Evolutionary conservation across 2,329 filamentous ascomycete species (phyloP), one percentile per base, ranked within the genome.

Genomic region (Paramyrothecium roridum): DNA sequence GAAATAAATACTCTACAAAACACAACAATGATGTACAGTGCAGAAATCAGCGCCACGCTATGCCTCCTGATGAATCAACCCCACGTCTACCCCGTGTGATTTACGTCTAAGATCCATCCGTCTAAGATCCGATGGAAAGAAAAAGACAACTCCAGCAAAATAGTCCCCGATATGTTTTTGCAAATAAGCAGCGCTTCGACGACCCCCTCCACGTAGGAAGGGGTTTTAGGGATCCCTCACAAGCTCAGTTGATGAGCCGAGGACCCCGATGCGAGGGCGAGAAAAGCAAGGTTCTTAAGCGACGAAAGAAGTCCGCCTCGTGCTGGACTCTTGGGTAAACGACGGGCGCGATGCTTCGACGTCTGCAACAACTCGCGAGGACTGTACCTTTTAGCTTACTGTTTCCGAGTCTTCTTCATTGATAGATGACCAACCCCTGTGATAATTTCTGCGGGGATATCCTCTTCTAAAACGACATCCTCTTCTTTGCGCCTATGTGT

Each of bases 361-460:
- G n/a, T 19, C 12, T 13, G 47, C 47, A 26, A 30, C 21, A 49
- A 26, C 26, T 49, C 20, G 21, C 19, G 20, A 11, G 11, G 23
- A 22, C 43, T 52, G 51, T 19, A 22, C 37, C 26, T 34, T 62
- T 71, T 71, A 69, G 67, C 63, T 62, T 63, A 61, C 57, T 57
- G 64, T 65, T 56, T 63, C 52, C 57, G 60, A 52, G 70, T 71
- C 62, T 75, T 74, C 56, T 79, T 76, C 37, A 83, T 59, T 52
- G 74, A 73, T 52, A 86, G 67, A 57, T 82, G 75, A 70, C 78
- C 77, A 70, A 87, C 69, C 54, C 84, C 84, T 19, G 83, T 85
- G 53, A 86, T 85, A 26, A 84, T 61, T 67, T 86, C 82, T 2
- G 82, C 84, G 53, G 75, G 72, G 12, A 77, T 54, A 60, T 86